Conservation (phyloP, 257 asterid species). For the Solanum dulcamara region DNA sequence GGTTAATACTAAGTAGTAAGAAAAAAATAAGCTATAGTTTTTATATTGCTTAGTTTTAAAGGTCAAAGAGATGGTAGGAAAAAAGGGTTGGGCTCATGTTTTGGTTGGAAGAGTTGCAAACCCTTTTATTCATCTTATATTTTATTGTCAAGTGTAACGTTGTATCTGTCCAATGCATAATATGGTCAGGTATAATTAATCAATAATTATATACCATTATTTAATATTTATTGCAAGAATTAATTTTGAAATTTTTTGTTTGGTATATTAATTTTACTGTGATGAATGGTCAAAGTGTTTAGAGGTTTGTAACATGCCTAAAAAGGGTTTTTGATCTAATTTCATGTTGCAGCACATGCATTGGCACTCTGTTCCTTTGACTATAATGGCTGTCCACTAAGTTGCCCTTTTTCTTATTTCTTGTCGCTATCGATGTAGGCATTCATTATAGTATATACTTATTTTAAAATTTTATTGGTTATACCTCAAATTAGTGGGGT, state of each 20-base stretch:
- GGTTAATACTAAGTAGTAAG: background rate
- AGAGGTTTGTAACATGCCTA: background rate
- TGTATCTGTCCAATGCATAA: background rate
- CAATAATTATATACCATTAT: background rate
- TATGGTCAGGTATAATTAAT: background rate
- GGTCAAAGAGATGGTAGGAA: background rate
- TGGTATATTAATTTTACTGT: background rate
- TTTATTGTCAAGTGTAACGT: background rate
- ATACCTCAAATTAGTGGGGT: too few species aligned
- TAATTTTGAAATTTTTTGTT: background rate
- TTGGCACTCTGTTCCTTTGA: background rate
- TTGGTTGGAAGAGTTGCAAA: conserved; percentile 26
- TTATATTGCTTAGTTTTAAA: background rate
- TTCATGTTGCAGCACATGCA: background rate
- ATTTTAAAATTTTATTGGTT: background rate
- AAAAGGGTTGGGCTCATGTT: conserved; percentile 24
- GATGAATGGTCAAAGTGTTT: conserved; percentile 24
- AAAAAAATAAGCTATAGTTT: background rate
- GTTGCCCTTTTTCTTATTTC: background rate
- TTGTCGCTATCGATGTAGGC: background rate
- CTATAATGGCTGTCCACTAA: background rate
- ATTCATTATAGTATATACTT: background rate
- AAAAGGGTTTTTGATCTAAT: background rate
- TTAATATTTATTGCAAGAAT: background rate
- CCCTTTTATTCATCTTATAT: background rate